Evolutionary conservation across 345 rosid species (phyloP).

Genomic region (Acer yangbiense): DNA sequence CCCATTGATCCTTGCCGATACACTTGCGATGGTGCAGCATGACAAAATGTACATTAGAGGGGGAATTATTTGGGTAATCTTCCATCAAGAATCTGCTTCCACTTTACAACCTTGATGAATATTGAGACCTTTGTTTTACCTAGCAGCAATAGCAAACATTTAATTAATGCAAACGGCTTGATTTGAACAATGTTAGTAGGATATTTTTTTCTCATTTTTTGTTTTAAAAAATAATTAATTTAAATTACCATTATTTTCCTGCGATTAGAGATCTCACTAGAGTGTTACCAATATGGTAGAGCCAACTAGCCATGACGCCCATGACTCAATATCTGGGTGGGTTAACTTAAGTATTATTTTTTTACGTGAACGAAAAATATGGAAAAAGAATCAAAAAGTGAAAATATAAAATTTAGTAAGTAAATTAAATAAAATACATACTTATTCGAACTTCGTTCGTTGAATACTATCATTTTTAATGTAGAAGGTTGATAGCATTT

Average conservation of each 20-base stretch:
- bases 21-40: slow-evolving; percentile 12
- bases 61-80: slow-evolving; percentile 12
- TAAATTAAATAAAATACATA: too few relatives aligned
- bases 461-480: too few relatives aligned
- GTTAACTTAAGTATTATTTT: too few relatives aligned
- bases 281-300: too few relatives aligned
- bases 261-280: background rate
- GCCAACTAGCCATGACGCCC: too few relatives aligned
- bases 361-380: too few relatives aligned
- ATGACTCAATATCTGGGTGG: too few relatives aligned
- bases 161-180: slow-evolving; percentile 21
- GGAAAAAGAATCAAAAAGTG: too few relatives aligned
- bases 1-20: slow-evolving; percentile 33
- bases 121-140: slow-evolving; percentile 15
- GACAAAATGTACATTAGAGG: slow-evolving; percentile 30
- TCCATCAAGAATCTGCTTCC: slow-evolving; percentile 7
- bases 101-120: slow-evolving; percentile 6
- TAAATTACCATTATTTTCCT: background rate
- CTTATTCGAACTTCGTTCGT: too few relatives aligned
- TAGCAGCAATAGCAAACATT: slow-evolving; percentile 20
- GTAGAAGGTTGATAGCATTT: too few relatives aligned
- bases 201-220: background rate
- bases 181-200: slow-evolving; percentile 23
- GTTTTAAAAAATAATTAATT: background rate
- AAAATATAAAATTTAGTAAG: too few relatives aligned